Evolutionary conservation across 164 flowering plant genomes (phyloP).

Genomic region (Houttuynia cordata): DNA sequence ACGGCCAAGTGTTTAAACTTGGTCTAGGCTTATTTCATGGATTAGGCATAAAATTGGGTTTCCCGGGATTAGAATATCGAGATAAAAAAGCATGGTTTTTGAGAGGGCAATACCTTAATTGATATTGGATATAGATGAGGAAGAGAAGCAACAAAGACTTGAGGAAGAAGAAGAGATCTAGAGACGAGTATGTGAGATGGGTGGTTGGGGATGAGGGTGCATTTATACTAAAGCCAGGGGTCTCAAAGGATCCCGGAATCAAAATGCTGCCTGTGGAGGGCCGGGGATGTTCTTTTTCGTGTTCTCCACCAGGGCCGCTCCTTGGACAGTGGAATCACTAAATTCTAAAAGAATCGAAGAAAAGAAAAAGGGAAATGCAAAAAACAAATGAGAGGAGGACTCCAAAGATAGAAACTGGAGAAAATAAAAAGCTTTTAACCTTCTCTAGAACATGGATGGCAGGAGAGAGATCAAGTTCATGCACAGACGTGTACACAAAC

Average conservation of each 20-base stretch:
- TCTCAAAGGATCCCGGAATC: constrained; percentile 15
- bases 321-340: constrained; percentile 33
- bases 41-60: no score
- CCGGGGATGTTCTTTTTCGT: constrained; percentile 39
- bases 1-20: no score
- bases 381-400: background rate
- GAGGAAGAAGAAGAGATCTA: constrained; percentile 5
- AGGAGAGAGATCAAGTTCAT: background rate
- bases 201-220: constrained; percentile 13
- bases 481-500: background rate
- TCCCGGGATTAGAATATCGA: no score
- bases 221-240: constrained; percentile 28
- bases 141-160: constrained; percentile 2
- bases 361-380: constrained; percentile 18
- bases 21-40: no score
- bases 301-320: constrained; percentile 23
- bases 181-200: constrained; percentile 9
- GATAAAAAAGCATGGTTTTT: no score
- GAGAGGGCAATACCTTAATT: constrained; percentile 1
- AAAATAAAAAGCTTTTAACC: constrained; percentile 11
- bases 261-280: constrained; percentile 24
- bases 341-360: constrained; percentile 28
- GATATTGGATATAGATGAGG: background rate
- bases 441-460: constrained; percentile 6
- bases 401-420: constrained; percentile 21